Evolutionary conservation across 1,284 basidiomycete species (phyloP), one percentile per base, ranked within the genome.

Genomic region (Porodaedalea pini): DNA sequence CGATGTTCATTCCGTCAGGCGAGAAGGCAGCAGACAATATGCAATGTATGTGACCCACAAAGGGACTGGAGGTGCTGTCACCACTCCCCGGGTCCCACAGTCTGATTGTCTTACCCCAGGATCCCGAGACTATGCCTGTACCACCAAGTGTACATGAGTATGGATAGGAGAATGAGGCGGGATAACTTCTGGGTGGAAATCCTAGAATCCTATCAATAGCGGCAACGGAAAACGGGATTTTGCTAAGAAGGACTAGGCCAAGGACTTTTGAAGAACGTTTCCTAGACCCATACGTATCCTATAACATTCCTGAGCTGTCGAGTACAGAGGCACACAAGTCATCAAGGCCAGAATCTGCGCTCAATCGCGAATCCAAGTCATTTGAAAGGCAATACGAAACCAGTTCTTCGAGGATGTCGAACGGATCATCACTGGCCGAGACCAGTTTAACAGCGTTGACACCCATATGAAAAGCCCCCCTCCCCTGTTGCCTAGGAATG

Each of bases 11-110:
- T 6, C 41, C 41, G 17, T 54, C 43, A n/a, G 57, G 44, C 3
- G 40, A 56, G 36, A 59, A 56, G 19, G 52, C 44, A 37, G 31
- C 27, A 7, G 49, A 51, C 7, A 5, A 11, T 4, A 51, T 19
- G 34, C 17, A 15, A 31, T 21, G 15, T 13, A 27, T 37, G 19
- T 37, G 49, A 6, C 49, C 49, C 6, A 17, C 37, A 37, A 37
- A 37, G 8, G 31, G 31, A 34, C 25, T 27, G 29, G 15, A 27
- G 15, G 15, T 17, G 45, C 13, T 17, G n/a, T 29, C 21, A 21
- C 53, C 41, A 31, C 17, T 36, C 2, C 3, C 17, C 8, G 15
- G 13, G 34, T 45, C 32, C 53, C 53, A 55, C 3, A 55, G 23
- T 4, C 36, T 37, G 5, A 55, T 19, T 23, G 53, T 55, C 13